A percentile compares a stretch with the other conserved stretches of the same genome.
Conservation (phyloP, 2,329 filamentous ascomycete genomes). For the Leptosphaerulina australis region DNA sequence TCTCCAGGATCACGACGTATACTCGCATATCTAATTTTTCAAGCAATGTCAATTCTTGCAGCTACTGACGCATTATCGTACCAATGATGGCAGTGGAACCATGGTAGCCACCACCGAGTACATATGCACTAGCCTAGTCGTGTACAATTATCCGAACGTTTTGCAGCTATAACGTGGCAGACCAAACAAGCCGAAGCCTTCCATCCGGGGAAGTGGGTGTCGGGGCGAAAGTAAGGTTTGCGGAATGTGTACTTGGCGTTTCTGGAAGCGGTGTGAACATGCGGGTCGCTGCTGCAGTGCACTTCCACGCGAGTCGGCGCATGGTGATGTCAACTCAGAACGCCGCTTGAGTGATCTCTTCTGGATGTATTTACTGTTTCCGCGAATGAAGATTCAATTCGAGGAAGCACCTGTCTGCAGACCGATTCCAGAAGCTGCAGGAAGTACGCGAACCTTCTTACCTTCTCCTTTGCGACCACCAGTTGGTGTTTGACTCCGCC, state of each 20-base stretch:
- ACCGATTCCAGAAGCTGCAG: slow-evolving; percentile 20
- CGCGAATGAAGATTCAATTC: slow-evolving; percentile 4
- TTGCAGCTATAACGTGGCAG: slow-evolving; percentile 8
- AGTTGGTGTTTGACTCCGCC: slow-evolving; percentile 12
- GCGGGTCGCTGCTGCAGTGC: slow-evolving; percentile 6
- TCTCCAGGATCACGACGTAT: not conserved
- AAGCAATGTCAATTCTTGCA: no score
- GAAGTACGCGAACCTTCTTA: slow-evolving; percentile 41
- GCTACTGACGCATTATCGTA: not conserved
- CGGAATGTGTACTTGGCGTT: slow-evolving; percentile 6
- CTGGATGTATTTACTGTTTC: slow-evolving; percentile 4
- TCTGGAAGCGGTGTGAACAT: slow-evolving; percentile 18
- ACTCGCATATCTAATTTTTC: no score
- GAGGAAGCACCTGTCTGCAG: slow-evolving; percentile 10
- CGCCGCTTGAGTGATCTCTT: not conserved
- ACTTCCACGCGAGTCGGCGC: not conserved
- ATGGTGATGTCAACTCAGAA: not conserved
- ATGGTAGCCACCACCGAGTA: not conserved
- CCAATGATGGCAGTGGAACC: not conserved
- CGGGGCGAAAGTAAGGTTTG: slow-evolving; percentile 8
- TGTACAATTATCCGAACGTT: slow-evolving; percentile 1
- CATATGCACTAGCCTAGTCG: not conserved
- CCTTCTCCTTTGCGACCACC: slow-evolving; percentile 30
- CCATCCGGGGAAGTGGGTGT: slow-evolving; percentile 17
- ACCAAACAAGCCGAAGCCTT: not conserved